Evolutionary conservation across 805 yeast species (phyloP), one percentile per base, ranked within the genome.

Genomic region (Candida schatavii): DNA sequence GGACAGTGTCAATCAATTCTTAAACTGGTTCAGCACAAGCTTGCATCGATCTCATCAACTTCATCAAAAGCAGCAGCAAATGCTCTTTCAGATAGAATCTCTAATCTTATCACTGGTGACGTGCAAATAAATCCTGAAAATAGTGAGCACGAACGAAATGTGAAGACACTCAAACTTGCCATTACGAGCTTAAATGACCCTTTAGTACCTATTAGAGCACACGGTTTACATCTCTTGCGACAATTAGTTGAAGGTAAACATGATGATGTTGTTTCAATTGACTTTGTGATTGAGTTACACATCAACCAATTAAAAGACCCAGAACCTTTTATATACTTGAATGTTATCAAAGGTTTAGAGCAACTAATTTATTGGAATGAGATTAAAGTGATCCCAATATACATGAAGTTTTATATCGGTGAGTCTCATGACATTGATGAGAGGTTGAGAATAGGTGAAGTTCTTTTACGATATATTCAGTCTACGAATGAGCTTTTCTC

Each of bases 241-340:
- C 71, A 74, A 42, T 66, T 88, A 33, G 69, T 79, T 4, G 70
- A 65, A 32, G 62, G 59, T 23, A 68, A 68, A 27, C 77, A 86
- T n/a, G 57, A 67, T 1, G 35, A 31, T 15, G 79, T 77, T 0
- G 56, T 87, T 11, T 54, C 74, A 0, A 37, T 76, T 7, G 77
- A 74, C 3, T 74, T 77, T 40, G 91, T 77, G 0, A 60, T 87
- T 22, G 70, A 77, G 14, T 60, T 88, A 11, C 87, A 85, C 55
- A 53, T 85, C 14, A 63, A 71, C 2, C 87, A 84, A 49, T 61
- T 93, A 33, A 74, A 75, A 36, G 95, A 88, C 50, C 72, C 79
- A 0, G 99, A 91, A 45, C 96, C 99, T 0, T 91, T 81, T 58
- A 78, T 93, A 13, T 93, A 88, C 56, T 59, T 93, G 41, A 91